Conservation (phyloP, 108 stramenopile species). For the Chaetoceros tenuissimus region DNA sequence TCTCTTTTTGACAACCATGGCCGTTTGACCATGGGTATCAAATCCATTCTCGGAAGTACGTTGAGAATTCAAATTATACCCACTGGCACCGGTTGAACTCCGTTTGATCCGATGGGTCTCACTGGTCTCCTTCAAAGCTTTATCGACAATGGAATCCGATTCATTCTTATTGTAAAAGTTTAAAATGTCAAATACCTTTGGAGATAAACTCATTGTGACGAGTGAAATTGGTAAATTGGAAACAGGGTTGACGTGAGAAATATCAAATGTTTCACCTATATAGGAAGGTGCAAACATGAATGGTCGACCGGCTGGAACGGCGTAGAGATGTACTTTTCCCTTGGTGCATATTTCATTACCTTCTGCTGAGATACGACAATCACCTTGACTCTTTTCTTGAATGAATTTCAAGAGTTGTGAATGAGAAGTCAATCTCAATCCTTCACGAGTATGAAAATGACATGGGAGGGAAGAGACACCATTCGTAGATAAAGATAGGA, state of each 20-base stretch:
- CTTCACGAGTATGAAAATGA: slow-evolving; percentile 74
- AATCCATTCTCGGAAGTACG: slow-evolving; percentile 81
- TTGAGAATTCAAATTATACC: slow-evolving; percentile 42
- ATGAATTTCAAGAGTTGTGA: slow-evolving; percentile 24
- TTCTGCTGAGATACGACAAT: neutral
- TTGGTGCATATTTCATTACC: neutral
- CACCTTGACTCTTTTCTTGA: slow-evolving; percentile 7
- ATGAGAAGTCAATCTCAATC: slow-evolving; percentile 48
- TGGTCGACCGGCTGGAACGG: slow-evolving; percentile 74
- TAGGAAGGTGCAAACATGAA: slow-evolving; percentile 82
- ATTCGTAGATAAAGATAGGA: slow-evolving; percentile 32
- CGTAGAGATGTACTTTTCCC: slow-evolving; percentile 58
- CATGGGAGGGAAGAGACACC: slow-evolving; percentile 38
- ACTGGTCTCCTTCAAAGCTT: slow-evolving; percentile 50
- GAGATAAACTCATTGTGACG: slow-evolving; percentile 51
- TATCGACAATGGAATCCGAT: slow-evolving; percentile 47
- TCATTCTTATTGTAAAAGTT: slow-evolving; percentile 73
- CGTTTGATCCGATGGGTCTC: slow-evolving; percentile 73
- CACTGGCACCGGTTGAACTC: slow-evolving; percentile 62
- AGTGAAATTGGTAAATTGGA: slow-evolving; percentile 42
- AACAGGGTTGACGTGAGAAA: slow-evolving; percentile 56
- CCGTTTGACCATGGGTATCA: slow-evolving; percentile 72
- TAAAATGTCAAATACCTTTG: slow-evolving; percentile 79
- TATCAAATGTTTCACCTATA: slow-evolving; percentile 75
- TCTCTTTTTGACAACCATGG: slow-evolving; percentile 57